These are phyloP conservation scores for Penicillium corylophilum DNA, from an alignment of 2,329 filamentous ascomycete genomes.

Conservation along the genomic window DNA sequence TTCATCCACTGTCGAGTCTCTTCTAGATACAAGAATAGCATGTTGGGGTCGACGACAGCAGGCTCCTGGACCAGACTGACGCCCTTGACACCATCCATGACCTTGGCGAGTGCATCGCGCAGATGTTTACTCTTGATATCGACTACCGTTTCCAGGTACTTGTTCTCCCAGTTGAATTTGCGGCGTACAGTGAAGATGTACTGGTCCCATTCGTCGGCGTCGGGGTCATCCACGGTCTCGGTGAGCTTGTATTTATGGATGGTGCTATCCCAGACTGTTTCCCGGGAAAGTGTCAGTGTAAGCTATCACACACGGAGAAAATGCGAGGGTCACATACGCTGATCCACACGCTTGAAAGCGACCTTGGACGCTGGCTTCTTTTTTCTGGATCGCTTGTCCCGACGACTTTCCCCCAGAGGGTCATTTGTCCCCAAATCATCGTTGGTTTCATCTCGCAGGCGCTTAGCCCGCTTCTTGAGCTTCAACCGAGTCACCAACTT, in stretches of 20 bases:
- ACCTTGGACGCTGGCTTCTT: slow-evolving; percentile 54
- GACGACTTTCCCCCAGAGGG: slow-evolving; percentile 15
- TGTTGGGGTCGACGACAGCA: slow-evolving; percentile 69
- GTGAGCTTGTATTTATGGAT: slow-evolving; percentile 67
- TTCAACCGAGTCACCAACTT: slow-evolving; percentile 34
- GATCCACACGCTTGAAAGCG: slow-evolving; percentile 69
- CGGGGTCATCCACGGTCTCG: slow-evolving; percentile 65
- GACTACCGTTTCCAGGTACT: slow-evolving; percentile 70
- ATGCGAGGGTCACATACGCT: slow-evolving; percentile 40
- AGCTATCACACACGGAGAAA: background rate
- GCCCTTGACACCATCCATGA: slow-evolving; percentile 75
- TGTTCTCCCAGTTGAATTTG: slow-evolving; percentile 80
- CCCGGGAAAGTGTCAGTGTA: background rate
- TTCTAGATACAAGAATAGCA: slow-evolving; percentile 74
- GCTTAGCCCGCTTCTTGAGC: slow-evolving; percentile 35
- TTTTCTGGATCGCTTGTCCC: slow-evolving; percentile 36
- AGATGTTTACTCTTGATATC: slow-evolving; percentile 84
- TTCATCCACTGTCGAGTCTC: slow-evolving; percentile 67
- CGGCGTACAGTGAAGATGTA: slow-evolving; percentile 82
- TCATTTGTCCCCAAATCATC: slow-evolving; percentile 33
- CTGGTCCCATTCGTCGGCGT: slow-evolving; percentile 67
- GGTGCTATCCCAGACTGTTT: slow-evolving; percentile 50
- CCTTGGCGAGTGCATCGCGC: slow-evolving; percentile 66
- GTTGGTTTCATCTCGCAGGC: slow-evolving; percentile 26
- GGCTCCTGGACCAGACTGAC: slow-evolving; percentile 78